These are phyloP conservation scores for Helichrysum umbraculigerum DNA, from an alignment of 129 eudicot genomes.

Conservation along the genomic window DNA sequence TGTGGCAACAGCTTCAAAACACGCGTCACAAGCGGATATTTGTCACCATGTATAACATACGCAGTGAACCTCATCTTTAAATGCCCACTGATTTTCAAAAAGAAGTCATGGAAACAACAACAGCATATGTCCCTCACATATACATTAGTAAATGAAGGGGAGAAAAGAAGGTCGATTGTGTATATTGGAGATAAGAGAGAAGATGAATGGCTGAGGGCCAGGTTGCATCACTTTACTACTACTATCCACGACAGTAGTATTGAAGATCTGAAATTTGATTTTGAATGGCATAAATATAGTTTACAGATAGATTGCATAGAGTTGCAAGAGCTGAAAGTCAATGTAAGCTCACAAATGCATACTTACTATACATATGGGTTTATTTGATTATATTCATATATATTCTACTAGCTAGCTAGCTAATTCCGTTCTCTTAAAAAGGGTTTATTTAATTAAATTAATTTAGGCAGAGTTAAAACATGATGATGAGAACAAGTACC, in stretches of 20 bases:
- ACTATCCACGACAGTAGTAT: not conserved
- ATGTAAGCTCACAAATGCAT: too few relatives aligned
- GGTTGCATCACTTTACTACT: not conserved
- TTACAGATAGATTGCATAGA: not conserved
- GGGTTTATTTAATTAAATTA: too few relatives aligned
- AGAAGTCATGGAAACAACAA: too few relatives aligned
- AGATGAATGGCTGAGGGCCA: not conserved
- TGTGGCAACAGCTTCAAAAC: not conserved
- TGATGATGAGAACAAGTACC: not conserved
- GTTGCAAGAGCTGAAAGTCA: not conserved
- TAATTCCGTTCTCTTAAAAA: too few relatives aligned
- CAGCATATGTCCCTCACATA: not conserved
- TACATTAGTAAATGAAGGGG: not conserved
- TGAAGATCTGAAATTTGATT: not conserved
- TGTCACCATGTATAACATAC: not conserved
- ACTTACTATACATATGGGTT: too few relatives aligned
- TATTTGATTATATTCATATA: too few relatives aligned
- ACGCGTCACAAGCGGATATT: too few relatives aligned
- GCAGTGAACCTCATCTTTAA: conserved; percentile 13
- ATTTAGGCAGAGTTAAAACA: not conserved
- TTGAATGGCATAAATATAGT: not conserved
- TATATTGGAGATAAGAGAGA: not conserved
- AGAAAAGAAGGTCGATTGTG: not conserved
- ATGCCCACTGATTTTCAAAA: too few relatives aligned
- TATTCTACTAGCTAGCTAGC: too few relatives aligned